Evolutionary conservation across 192 early-diverging fungal genomes (phyloP).

Genomic region (Gigaspora rosea): DNA sequence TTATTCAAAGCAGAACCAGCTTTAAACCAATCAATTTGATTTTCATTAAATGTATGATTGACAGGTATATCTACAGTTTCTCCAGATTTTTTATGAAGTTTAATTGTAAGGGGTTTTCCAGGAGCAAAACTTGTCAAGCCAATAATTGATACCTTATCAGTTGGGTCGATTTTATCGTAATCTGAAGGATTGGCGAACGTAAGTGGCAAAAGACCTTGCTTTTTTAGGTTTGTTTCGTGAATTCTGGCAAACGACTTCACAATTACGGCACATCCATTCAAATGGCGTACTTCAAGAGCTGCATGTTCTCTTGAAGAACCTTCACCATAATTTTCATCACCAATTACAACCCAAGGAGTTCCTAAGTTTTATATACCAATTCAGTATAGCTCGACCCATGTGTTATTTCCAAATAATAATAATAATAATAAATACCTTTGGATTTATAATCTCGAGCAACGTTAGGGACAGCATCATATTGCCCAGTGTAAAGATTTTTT

Average conservation of each 20-base stretch:
- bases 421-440: constrained; percentile 47
- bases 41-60: constrained; percentile 99
- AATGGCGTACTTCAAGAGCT: constrained; percentile 94
- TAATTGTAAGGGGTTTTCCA: constrained; percentile 84
- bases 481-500: constrained; percentile 70
- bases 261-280: constrained; percentile 92
- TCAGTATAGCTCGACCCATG: background rate
- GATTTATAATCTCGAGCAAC: constrained; percentile 96
- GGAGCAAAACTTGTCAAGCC: constrained; percentile 83
- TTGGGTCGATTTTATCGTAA: constrained; percentile 88
- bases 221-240: constrained; percentile 99
- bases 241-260: constrained; percentile 98
- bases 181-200: constrained; percentile 93
- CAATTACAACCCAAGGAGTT: constrained; percentile 88
- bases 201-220: constrained; percentile 97
- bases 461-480: constrained; percentile 89
- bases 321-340: constrained; percentile 99
- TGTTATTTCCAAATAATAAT: too few relatives aligned
- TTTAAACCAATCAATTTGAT: constrained; percentile 99
- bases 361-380: background rate
- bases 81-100: constrained; percentile 80
- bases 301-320: constrained; percentile 99
- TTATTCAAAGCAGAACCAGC: constrained; percentile 85
- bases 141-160: constrained; percentile 85
- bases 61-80: constrained; percentile 74